Evolutionary conservation across 108 stramenopile species (phyloP).

Genomic region (Parietichytrium sp.): DNA sequence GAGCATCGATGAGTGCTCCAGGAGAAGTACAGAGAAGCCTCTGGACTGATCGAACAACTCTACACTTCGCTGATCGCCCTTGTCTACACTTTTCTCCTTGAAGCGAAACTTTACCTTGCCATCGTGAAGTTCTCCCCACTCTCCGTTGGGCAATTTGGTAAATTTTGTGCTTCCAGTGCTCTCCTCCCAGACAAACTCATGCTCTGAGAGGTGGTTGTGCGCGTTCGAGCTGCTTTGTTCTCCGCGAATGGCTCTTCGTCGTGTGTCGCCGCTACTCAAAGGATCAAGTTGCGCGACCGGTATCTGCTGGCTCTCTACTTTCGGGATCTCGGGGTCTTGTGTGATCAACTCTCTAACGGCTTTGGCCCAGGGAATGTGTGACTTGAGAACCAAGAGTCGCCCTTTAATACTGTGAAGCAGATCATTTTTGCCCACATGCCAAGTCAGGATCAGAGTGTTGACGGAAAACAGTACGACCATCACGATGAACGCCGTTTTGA

Average conservation of each 20-base stretch:
- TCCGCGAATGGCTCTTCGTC: not conserved
- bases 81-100: not conserved
- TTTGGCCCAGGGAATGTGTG: not conserved
- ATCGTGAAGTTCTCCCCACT: not conserved
- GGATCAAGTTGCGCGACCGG: not conserved
- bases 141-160: not conserved
- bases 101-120: not conserved
- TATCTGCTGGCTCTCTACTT: not conserved
- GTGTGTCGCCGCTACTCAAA: not conserved
- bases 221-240: not conserved
- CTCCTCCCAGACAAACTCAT: not conserved
- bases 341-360: not conserved
- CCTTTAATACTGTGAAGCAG: not conserved
- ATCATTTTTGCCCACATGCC: conserved; percentile 2
- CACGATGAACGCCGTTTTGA: not conserved
- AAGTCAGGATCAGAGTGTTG: not conserved
- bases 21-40: not conserved
- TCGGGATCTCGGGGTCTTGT: not conserved
- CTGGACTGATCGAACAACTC: not conserved
- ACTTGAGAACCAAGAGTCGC: not conserved
- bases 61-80: not conserved
- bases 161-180: not conserved
- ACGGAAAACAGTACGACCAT: not conserved
- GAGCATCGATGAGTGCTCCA: not conserved
- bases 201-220: not conserved